phyloP scores from a whole-genome alignment of 2,329 filamentous ascomycete genomes.

The Xylariaceae sp. region DNA sequence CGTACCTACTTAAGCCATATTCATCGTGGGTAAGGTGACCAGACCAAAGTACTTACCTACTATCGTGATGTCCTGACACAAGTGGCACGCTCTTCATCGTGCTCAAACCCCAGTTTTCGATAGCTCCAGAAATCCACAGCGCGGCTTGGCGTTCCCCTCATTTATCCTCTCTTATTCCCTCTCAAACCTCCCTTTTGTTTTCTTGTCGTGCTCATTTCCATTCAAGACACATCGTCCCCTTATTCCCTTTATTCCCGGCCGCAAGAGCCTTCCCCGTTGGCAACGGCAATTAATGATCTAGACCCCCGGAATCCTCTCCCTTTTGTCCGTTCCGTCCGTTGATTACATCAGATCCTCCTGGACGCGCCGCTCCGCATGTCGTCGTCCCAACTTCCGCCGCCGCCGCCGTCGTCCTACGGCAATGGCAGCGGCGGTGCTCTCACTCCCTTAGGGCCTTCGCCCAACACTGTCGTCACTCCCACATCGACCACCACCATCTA shows the following conservation, averaged over 20 bases:
- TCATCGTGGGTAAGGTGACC: no score
- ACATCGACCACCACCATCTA: conserved; percentile 24
- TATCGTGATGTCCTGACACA: no score
- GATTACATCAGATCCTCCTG: not conserved
- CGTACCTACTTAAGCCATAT: no score
- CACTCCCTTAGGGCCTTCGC: conserved; percentile 17
- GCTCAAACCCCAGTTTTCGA: not conserved
- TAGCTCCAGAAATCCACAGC: not conserved
- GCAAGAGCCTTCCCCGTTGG: not conserved
- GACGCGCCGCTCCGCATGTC: conserved; percentile 18
- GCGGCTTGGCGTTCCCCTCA: not conserved
- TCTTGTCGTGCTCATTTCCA: no score
- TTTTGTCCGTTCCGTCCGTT: not conserved
- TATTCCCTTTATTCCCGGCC: not conserved
- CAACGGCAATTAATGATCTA: not conserved
- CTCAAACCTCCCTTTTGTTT: no score
- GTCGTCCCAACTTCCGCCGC: conserved; percentile 24
- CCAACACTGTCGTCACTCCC: conserved; percentile 23
- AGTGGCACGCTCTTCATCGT: no score
- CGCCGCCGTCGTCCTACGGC: conserved; percentile 18
- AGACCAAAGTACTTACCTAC: no score
- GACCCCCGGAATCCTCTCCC: not conserved
- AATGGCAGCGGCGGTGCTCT: conserved; percentile 17
- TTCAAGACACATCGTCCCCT: no score
- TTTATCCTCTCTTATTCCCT: not conserved